phyloP scores from a whole-genome alignment of 1,284 basidiomycete genomes.

The Schizopora paradoxa region DNA sequence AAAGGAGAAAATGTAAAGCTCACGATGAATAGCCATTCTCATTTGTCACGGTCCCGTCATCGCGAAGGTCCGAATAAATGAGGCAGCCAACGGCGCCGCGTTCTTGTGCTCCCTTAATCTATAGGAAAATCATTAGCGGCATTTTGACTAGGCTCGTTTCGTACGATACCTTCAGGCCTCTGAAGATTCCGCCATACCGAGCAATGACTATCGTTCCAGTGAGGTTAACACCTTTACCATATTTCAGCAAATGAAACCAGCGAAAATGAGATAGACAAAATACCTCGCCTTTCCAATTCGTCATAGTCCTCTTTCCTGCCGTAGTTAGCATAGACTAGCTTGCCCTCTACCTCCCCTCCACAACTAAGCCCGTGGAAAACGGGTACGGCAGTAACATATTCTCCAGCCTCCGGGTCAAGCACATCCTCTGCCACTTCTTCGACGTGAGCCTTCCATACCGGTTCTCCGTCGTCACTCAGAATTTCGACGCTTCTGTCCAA shows the following conservation, averaged over 20 bases:
- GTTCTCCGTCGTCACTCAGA: slow-evolving; percentile 44
- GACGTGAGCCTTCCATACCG: slow-evolving; percentile 64
- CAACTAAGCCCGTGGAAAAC: slow-evolving; percentile 69
- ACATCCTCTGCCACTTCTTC: slow-evolving; percentile 58
- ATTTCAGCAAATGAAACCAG: background rate
- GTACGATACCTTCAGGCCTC: slow-evolving; percentile 69
- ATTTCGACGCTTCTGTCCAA: slow-evolving; percentile 59
- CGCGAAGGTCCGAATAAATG: slow-evolving; percentile 87
- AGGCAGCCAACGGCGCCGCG: slow-evolving; percentile 67
- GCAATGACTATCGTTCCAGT: slow-evolving; percentile 77
- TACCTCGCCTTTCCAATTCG: slow-evolving; percentile 10
- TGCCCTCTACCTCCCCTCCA: slow-evolving; percentile 60
- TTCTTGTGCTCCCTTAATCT: slow-evolving; percentile 81
- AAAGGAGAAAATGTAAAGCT: background rate
- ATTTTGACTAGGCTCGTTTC: background rate
- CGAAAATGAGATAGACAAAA: background rate
- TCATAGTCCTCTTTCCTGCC: slow-evolving; percentile 52
- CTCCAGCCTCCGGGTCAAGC: slow-evolving; percentile 56
- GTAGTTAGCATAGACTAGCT: slow-evolving; percentile 80
- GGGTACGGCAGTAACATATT: slow-evolving; percentile 52
- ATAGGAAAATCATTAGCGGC: slow-evolving; percentile 3
- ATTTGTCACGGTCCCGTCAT: slow-evolving; percentile 80
- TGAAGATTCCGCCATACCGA: slow-evolving; percentile 78
- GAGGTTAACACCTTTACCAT: slow-evolving; percentile 59
- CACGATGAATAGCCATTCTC: slow-evolving; percentile 70